These are phyloP conservation scores for Mariannaea elegans DNA, from an alignment of 2,329 filamentous ascomycete species.

Conservation along the genomic window DNA sequence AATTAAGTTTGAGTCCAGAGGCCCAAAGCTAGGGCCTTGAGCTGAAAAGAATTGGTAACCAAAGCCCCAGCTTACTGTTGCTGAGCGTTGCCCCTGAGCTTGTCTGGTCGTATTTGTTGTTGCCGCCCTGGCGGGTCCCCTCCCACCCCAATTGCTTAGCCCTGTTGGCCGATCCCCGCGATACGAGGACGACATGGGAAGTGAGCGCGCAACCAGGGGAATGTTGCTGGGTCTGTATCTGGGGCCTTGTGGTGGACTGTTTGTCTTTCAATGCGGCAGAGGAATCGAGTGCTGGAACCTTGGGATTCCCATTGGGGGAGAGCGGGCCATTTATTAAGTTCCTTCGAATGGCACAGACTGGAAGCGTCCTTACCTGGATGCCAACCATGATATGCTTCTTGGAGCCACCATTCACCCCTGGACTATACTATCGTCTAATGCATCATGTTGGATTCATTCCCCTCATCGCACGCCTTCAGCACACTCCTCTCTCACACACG, in stretches of 20 bases:
- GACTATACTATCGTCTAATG: not conserved
- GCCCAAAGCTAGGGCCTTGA: slow-evolving; percentile 4
- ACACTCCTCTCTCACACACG: not conserved
- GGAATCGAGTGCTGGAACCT: not conserved
- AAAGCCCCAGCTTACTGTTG: not conserved
- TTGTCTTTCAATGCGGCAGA: not conserved
- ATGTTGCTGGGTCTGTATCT: not conserved
- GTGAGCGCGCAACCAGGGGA: not conserved
- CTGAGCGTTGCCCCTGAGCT: not conserved
- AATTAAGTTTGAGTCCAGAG: slow-evolving; percentile 19
- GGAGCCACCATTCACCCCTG: not conserved
- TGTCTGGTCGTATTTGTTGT: not conserved
- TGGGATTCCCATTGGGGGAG: not conserved
- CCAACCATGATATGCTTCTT: not conserved
- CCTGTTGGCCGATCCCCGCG: slow-evolving; percentile 9
- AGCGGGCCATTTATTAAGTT: not conserved
- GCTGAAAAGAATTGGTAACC: not conserved
- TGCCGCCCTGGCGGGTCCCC: slow-evolving; percentile 5
- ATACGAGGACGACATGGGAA: slow-evolving; percentile 12
- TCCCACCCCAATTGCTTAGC: not conserved
- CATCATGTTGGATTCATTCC: not conserved
- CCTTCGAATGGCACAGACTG: not conserved
- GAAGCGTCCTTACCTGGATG: not conserved
- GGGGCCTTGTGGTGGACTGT: not conserved
- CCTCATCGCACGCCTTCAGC: not conserved